Base-by-base conservation (phyloP, 2,329 filamentous ascomycete genomes). In the Neurospora crassa region DNA sequence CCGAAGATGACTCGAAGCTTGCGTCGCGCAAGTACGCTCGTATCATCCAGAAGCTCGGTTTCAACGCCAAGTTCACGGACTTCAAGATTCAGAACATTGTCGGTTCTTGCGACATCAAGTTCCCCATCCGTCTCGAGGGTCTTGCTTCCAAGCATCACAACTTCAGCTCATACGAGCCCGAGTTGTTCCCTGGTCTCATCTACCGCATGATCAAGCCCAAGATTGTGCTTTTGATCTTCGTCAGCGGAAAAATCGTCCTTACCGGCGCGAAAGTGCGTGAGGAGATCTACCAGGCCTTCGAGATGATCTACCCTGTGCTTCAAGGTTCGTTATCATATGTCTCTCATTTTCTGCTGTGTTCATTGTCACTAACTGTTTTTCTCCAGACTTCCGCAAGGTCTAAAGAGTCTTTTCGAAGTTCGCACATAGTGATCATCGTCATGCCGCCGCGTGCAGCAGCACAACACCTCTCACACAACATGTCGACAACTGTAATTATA, bases 31-130 rank as follows among this genome's bases (percentile, higher is more conserved):
- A 99, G 84, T 98, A 98, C 80, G 96, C 96, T 70, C 94, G 96
- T 79, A 98, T 99, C 82, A 98, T 99, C 78, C 96, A 99, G 87
- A 99, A 99, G 86, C 92, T 99, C 73, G 96, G 96, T 74, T 99
- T 99, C 88, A 97, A 97, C 77, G 95, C 96, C 78, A 97, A 97
- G 89, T 98, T 99, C 83, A 97, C 94, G 76, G 96, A 99, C 82
- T 99, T 99, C 86, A 99, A 98, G 89, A 99, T 99, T 79, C 94
- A 97, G 86, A 99, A 99, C 83, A 98, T 99, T 75, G 96, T 99
- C 76, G 96, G 96, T 75, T 97, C 94, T 73, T 98, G 95, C 82
- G 96, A 99, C 81, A 97, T 99, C 87, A 97, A 97, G 87, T 99
- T 99, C 84, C 96, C 96, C 70, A 97, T 99, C 77, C 93, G 96